Conservation (phyloP, 495 filamentous ascomycete genomes). For the Corynascus novoguineensis region DNA sequence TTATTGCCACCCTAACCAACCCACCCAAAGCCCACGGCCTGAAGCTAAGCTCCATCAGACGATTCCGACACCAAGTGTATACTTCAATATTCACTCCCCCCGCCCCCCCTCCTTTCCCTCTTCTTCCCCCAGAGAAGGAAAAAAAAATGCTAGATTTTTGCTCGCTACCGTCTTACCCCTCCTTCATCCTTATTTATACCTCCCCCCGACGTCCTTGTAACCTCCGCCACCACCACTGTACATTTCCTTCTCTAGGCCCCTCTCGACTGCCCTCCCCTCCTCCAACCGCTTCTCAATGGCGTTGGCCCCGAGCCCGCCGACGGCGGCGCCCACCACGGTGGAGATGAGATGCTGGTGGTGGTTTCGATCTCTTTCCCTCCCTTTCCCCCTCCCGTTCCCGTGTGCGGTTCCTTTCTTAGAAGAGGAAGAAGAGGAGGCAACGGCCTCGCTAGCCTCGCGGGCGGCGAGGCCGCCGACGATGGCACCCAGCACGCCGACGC, state of each 20-base stretch:
- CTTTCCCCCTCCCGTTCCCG: slow-evolving; percentile 1
- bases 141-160: too few species aligned
- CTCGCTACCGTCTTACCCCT: too few species aligned
- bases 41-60: not conserved
- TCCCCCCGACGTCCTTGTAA: not conserved
- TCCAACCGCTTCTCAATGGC: slow-evolving; percentile 42
- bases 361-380: slow-evolving; percentile 2
- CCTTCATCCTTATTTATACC: not conserved
- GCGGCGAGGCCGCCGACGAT: slow-evolving; percentile 42
- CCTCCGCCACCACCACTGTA: too few species aligned
- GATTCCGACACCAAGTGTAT: too few species aligned
- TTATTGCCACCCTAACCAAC: not conserved
- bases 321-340: slow-evolving; percentile 41
- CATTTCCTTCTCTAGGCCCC: slow-evolving; percentile 1
- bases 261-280: not conserved
- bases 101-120: too few species aligned
- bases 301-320: slow-evolving; percentile 44
- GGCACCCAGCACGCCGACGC: slow-evolving; percentile 41
- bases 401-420: too few species aligned
- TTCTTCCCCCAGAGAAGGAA: too few species aligned
- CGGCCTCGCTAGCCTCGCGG: slow-evolving; percentile 26
- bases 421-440: too few species aligned
- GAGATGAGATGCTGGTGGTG: slow-evolving; percentile 25
- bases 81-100: too few species aligned
- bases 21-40: not conserved